Evolutionary conservation across 345 rosid species (phyloP).

Genomic region (Erodium maritimum): DNA sequence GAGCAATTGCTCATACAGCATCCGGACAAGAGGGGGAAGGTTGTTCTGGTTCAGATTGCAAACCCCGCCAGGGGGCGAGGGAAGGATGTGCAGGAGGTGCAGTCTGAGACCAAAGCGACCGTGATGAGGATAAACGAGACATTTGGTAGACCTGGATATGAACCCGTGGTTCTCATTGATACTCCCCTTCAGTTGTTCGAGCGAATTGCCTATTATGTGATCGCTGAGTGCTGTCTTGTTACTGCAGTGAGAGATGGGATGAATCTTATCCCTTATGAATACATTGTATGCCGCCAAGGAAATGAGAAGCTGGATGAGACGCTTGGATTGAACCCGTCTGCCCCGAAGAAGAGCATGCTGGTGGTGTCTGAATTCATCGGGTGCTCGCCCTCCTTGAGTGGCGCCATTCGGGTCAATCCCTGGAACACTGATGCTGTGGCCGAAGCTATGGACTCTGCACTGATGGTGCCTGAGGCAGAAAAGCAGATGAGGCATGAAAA

Average conservation of each 20-base stretch:
- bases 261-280: constrained; percentile 25
- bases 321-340: constrained; percentile 5
- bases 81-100: constrained; percentile 19
- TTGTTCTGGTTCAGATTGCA: constrained; percentile 24
- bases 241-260: constrained; percentile 26
- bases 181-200: constrained; percentile 18
- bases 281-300: constrained; percentile 21
- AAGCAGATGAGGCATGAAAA: constrained; percentile 27
- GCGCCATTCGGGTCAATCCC: constrained; percentile 26
- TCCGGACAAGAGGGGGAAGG: constrained; percentile 16
- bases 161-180: constrained; percentile 21
- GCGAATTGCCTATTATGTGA: constrained; percentile 22
- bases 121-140: constrained; percentile 20
- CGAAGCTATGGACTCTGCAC: constrained; percentile 23
- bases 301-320: constrained; percentile 19
- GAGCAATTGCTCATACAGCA: constrained; percentile 24
- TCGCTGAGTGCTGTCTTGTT: constrained; percentile 25
- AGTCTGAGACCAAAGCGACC: constrained; percentile 14
- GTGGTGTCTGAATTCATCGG: constrained; percentile 27
- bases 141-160: constrained; percentile 20
- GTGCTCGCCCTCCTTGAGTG: constrained; percentile 30
- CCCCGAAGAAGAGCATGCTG: constrained; percentile 21
- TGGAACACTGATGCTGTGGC: constrained; percentile 26
- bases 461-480: constrained; percentile 19
- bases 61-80: constrained; percentile 26